A percentile compares a stretch with the other conserved stretches of the same genome.
Evolutionary conservation across 768 basidiomycete species (phyloP).

Genomic region (Naganishia onofrii): DNA sequence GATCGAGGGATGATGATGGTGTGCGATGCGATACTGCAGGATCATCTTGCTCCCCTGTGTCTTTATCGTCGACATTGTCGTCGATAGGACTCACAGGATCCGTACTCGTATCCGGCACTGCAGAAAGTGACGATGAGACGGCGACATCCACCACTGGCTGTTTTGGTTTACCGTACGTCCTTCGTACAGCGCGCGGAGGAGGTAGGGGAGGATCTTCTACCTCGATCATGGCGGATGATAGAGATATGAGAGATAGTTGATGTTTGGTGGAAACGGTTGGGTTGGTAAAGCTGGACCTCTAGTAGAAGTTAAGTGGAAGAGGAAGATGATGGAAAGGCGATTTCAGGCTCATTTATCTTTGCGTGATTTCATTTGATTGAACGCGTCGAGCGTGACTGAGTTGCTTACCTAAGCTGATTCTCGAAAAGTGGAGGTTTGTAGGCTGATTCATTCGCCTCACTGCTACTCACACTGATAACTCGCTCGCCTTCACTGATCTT

Average conservation of each 20-base stretch:
- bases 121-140: background rate
- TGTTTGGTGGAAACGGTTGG: no score
- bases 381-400: background rate
- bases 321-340: background rate
- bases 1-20: background rate
- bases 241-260: no score
- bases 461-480: no score
- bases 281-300: no score
- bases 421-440: no score
- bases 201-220: background rate
- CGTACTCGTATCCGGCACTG: background rate
- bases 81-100: background rate
- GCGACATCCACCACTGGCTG: background rate
- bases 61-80: background rate
- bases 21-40: background rate
- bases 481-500: no score
- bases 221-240: constrained; percentile 1
- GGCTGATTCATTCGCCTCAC: background rate
- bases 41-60: background rate
- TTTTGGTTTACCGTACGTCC: constrained; percentile 12
- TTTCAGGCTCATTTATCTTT: background rate
- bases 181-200: background rate
- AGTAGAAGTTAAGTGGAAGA: no score
- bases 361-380: background rate
- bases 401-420: background rate